phyloP scores from a whole-genome alignment of 169 alveolate species.

The Perkinsus chesapeaki region DNA sequence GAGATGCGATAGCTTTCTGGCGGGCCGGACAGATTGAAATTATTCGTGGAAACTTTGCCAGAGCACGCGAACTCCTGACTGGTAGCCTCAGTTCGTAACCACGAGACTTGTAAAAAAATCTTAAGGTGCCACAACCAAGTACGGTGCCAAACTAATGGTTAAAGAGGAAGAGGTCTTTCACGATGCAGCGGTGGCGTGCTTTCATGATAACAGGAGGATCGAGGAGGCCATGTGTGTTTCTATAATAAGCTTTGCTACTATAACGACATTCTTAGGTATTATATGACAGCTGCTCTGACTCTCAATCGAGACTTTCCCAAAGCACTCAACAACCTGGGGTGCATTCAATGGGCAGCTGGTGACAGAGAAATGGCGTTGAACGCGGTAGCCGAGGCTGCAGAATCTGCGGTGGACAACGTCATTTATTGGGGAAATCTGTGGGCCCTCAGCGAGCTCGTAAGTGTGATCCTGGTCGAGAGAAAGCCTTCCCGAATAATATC shows the following conservation, averaged over 20 bases:
- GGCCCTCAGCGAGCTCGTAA: background rate
- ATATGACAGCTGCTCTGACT: background rate
- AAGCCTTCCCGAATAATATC: too few relatives aligned
- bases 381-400: background rate
- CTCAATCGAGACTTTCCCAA: background rate
- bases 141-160: conserved; percentile 14
- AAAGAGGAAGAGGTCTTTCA: conserved; percentile 33
- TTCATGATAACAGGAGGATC: conserved; percentile 2
- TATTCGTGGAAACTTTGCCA: conserved; percentile 7
- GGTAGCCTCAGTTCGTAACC: background rate
- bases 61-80: background rate
- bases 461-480: too few relatives aligned
- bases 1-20: conserved; percentile 17
- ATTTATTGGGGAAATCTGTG: background rate
- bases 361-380: background rate
- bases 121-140: background rate
- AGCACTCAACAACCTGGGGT: background rate
- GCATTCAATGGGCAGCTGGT: background rate
- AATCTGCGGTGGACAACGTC: background rate
- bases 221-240: background rate
- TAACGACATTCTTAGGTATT: background rate
- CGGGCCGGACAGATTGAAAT: conserved; percentile 25
- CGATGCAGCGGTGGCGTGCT: conserved; percentile 25
- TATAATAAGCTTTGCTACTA: too few relatives aligned
- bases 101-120: too few relatives aligned